Evolutionary conservation across 345 rosid species (phyloP), one percentile per base, ranked within the genome.

Genomic region (Corymbia maculata): DNA sequence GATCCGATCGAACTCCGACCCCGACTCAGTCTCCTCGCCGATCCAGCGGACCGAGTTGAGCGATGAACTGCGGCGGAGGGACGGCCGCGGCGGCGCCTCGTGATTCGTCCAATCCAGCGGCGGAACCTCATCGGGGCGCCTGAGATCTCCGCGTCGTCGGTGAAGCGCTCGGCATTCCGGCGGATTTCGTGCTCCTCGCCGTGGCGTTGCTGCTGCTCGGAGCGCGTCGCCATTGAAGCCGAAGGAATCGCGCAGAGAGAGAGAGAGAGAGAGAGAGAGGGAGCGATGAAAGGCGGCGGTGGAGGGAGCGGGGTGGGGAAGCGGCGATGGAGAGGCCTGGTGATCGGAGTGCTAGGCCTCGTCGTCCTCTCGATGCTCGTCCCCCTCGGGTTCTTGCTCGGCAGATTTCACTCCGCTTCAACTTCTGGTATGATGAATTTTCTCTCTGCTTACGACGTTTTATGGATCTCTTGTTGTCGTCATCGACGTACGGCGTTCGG

Each of bases 361-460:
- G 97, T 97, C 52, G 59, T 97, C 61, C 96, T 97, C 82, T 97
- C 99, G 44, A 96, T 97, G 99, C 95, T 97, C 85, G 98, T 96
- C 90, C 99, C 98, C 87, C 98, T 97, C 51, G 98, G 94, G 79
- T 96, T 97, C 90, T 92, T 97, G 88, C 97, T 96, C 42, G 99
- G 98, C 90, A 93, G 99, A 88, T 95, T 97, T 88, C 96, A 95
- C 93, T 91, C 98, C 87, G 59, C 95, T 89, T 82, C 88, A 45
- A 51, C 87, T 42, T 85, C 84, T 22, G 44, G 88, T 87, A 87
- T 49, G 13, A 22, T 8, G 15, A 47, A 13, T 68, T 51, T 87
- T 52, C 45, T 17, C 80, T 32, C 24, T 42, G 24, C 80, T 70
- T 42, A 17, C 80, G 80, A 45, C 80, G 32, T 70, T 70, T 70